Evolutionary conservation across 352 stramenopile genomes (phyloP), one percentile per base, ranked within the genome.

Genomic region (Plasmopara viticola): DNA sequence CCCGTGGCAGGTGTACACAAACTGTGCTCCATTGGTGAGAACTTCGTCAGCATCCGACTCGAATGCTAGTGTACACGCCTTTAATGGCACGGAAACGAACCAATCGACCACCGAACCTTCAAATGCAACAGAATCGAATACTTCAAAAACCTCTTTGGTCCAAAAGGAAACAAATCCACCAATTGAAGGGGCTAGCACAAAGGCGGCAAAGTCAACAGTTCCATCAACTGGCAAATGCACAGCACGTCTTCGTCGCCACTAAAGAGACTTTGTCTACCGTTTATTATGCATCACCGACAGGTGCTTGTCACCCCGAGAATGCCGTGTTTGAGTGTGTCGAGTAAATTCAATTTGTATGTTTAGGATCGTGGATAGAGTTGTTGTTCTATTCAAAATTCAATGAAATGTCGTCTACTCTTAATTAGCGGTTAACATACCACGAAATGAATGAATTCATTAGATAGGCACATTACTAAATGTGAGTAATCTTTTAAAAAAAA

Each of bases 1-100:
- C 2, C 53, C 60, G 20, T 82, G 71, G 71, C 71, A 82, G 44
- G 48, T 76, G 18, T 82, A 82, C 55, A 78, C 59, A 4, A 75
- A 77, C 54, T 80, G 67, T 35, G 63, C 66, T n/a, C 44, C 54
- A 15, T 20, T 72, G 20, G 64, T 29, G 1, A 55, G 61, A n/a
- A 50, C n/a, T 9, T 56, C 53, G 25, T 35, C 53, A 8, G 29
- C 58, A 1, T 54, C 61, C 8, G 55, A 56, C 9, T 56, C 66
- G 2, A 56, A 34, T 0, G 51, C 12, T 28, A 52, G 50, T 2
- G 46, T 54, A 6, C 60, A 47, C 6, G 37, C 15, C 30, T 20
- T 41, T 5, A 18, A 25, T 25, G 20, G 20, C 20, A 25, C 20
- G 20, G 20, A 25, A 25, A 3, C 3, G 20, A 3, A 25, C 20